These are phyloP conservation scores for Neospora caninum DNA, from an alignment of 169 alveolate species.

Conservation along the genomic window DNA sequence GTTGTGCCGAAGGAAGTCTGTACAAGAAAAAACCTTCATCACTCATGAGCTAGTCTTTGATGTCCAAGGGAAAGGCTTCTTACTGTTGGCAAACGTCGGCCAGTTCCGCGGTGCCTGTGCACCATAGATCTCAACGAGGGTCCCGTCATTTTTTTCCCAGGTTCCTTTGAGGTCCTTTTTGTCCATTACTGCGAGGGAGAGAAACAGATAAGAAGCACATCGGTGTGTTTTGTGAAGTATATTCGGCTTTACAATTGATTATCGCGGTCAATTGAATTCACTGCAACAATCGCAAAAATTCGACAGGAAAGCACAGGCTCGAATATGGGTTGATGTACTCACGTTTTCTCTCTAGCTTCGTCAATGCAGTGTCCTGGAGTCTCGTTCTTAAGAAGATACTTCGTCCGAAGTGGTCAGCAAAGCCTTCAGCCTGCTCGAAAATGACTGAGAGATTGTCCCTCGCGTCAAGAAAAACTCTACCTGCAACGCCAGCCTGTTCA, in stretches of 20 bases:
- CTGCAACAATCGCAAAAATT: too few relatives aligned
- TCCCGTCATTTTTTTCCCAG: constrained; percentile 76
- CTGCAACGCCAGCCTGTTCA: constrained; percentile 68
- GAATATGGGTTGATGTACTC: neutral
- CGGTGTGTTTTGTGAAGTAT: neutral
- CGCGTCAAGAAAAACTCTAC: constrained; percentile 72
- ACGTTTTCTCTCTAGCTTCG: constrained; percentile 37
- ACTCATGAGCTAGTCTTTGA: neutral
- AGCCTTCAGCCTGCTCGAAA: constrained; percentile 77
- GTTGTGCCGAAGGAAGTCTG: constrained; percentile 27
- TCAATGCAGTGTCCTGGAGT: constrained; percentile 65
- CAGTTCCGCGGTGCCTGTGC: constrained; percentile 36
- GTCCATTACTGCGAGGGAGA: constrained; percentile 53
- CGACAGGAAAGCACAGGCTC: neutral
- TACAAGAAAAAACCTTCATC: neutral
- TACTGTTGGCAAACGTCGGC: constrained; percentile 41
- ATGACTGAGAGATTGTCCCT: constrained; percentile 73
- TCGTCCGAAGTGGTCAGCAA: constrained; percentile 74
- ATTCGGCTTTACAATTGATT: neutral
- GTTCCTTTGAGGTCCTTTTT: constrained; percentile 72
- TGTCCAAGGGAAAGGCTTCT: neutral
- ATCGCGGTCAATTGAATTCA: too few relatives aligned
- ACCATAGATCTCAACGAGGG: constrained; percentile 64
- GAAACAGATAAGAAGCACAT: too few relatives aligned
- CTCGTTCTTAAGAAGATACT: constrained; percentile 73